phyloP scores from a whole-genome alignment of 2,329 filamentous ascomycete species.

The Hypoxylon sp. region DNA sequence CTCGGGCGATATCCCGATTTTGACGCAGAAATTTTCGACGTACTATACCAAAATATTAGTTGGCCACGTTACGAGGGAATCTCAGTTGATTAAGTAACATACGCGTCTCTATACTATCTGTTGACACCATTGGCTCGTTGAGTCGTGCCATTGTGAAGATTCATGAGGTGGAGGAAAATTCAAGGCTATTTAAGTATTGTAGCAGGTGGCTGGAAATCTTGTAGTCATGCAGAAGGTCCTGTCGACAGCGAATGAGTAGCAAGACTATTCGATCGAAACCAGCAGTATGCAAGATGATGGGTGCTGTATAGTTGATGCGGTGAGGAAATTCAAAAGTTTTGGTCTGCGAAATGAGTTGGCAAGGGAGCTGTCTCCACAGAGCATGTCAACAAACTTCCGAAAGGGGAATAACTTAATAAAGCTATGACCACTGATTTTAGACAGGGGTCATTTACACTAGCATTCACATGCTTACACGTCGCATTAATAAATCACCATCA shows the following conservation, averaged over 20 bases:
- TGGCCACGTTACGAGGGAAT: background rate
- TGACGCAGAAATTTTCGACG: slow-evolving; percentile 84
- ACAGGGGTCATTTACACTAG: slow-evolving; percentile 25
- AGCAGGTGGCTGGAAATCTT: slow-evolving; percentile 12
- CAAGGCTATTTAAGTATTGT: slow-evolving; percentile 27
- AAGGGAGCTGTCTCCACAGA: slow-evolving; percentile 40
- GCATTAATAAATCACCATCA: slow-evolving; percentile 7
- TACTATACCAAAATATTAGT: slow-evolving; percentile 63
- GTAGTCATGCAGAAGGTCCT: slow-evolving; percentile 23
- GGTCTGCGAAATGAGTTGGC: slow-evolving; percentile 42
- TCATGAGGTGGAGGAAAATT: slow-evolving; percentile 37
- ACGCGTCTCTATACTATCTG: slow-evolving; percentile 80
- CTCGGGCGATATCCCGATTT: slow-evolving; percentile 85
- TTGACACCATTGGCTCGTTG: slow-evolving; percentile 78
- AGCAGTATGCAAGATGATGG: slow-evolving; percentile 27
- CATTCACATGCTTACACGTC: slow-evolving; percentile 29
- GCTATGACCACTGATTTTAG: slow-evolving; percentile 30
- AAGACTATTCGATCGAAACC: slow-evolving; percentile 7
- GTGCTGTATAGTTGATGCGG: slow-evolving; percentile 37
- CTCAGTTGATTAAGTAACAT: slow-evolving; percentile 55
- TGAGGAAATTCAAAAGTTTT: slow-evolving; percentile 43
- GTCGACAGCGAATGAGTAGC: slow-evolving; percentile 20
- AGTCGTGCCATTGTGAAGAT: slow-evolving; percentile 78
- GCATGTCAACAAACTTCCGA: slow-evolving; percentile 48
- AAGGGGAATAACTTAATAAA: slow-evolving; percentile 36